Base-by-base conservation (phyloP, 1,284 basidiomycete genomes). In the Leccinum ponderosum region DNA sequence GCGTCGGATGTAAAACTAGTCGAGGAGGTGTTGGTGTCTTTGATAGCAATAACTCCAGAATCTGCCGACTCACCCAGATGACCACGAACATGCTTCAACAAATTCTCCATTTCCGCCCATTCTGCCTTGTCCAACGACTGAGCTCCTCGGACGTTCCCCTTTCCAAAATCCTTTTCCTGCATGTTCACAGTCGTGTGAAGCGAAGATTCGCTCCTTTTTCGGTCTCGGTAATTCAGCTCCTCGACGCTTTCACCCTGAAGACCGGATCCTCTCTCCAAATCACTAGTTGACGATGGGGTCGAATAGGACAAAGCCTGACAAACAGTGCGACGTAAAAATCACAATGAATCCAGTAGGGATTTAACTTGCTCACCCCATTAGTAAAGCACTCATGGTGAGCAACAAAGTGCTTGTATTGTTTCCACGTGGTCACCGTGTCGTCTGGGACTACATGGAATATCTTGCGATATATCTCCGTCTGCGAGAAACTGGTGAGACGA, bases 401-500 rank as follows among this genome's bases (percentile, higher is more conserved):
- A 47, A 89, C 75, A 68, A 93, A 97, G 62, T 95, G 90, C 73
- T 90, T 95, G 78, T 97, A 97, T 71, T 94, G 91, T 69, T 95
- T 94, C 96, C 95, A 98, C 0, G 94, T 95, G 1, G 90, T 91
- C 57, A 97, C 86, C 14, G 89, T 79, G 73, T 98, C 95, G 73
- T 97, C 95, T 4, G 95, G 95, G 51, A 95, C 81, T 54, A 91
- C 90, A 69, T 94, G 89, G 79, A 98, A 98, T 1, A 97, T 94
- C 73, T 93, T 95, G 60, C 94, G 88, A 78, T 87, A 97, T 64
- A 97, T 94, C 73, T 96, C 93, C 62, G 95, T 98, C 91, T 97
- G 63, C 54, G 70, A 27, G 61, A 15, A 15, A 60, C 56, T 39
- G 22, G 17, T 51, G 17, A 62, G 63, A 56, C 56, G 42, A 67